Conservation (phyloP, 164 flowering plant species). For the Taxillus chinensis region DNA sequence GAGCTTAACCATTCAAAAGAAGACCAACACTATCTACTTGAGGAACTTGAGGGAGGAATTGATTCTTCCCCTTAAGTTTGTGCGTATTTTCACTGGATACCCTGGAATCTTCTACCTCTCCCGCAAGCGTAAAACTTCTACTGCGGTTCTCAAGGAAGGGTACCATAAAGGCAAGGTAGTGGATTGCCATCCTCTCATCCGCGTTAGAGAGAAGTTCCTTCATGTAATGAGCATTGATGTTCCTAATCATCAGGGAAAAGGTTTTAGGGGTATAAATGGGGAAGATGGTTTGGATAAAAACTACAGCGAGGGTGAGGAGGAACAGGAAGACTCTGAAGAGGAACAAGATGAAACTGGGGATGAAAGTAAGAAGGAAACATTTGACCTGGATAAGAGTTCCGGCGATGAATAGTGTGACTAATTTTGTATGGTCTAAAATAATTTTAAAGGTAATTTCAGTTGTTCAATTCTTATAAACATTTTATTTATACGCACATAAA, state of each 20-base stretch:
- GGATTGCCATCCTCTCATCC: constrained; percentile 61
- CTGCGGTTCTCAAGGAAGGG: constrained; percentile 71
- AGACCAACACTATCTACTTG: constrained; percentile 84
- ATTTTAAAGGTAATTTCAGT: no score
- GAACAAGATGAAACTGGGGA: constrained; percentile 32
- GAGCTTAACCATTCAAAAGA: constrained; percentile 84
- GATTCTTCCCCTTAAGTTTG: constrained; percentile 79
- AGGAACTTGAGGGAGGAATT: constrained; percentile 77
- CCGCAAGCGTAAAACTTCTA: constrained; percentile 87
- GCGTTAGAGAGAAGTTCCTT: constrained; percentile 53
- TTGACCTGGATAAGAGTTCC: constrained; percentile 26
- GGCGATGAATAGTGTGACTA: constrained; percentile 20
- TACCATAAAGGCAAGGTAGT: constrained; percentile 63
- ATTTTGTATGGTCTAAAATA: no score
- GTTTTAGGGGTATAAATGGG: constrained; percentile 10
- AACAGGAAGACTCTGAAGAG: constrained; percentile 30
- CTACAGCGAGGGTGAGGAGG: constrained; percentile 12
- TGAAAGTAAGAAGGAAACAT: constrained; percentile 25
- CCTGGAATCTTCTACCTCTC: constrained; percentile 95
- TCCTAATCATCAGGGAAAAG: constrained; percentile 54
- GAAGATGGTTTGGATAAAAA: constrained; percentile 4
- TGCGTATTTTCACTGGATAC: constrained; percentile 79
- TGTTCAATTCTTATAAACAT: no score
- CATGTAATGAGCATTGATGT: constrained; percentile 89
- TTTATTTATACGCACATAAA: no score